phyloP scores from a whole-genome alignment of 202 grass and related monocot species.

The Eragrostis tef region DNA sequence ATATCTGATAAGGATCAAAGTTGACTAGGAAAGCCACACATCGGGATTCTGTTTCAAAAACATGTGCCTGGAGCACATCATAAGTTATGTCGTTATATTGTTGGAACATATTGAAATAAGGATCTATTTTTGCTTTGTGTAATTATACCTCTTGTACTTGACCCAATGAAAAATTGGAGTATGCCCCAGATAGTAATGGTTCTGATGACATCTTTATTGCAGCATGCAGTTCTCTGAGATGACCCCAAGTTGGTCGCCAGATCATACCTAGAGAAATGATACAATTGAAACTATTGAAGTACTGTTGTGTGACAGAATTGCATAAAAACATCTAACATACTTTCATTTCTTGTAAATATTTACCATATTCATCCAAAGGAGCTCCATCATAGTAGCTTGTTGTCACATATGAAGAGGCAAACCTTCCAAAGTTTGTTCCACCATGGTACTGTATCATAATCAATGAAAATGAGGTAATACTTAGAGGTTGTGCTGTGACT shows the following conservation, averaged over 20 bases:
- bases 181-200: slow-evolving; percentile 63
- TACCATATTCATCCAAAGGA: slow-evolving; percentile 94
- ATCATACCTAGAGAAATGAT: slow-evolving; percentile 63
- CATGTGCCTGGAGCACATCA: slow-evolving; percentile 66
- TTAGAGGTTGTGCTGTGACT: slow-evolving; percentile 5
- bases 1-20: slow-evolving; percentile 43
- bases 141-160: slow-evolving; percentile 73
- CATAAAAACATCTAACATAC: not conserved
- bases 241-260: slow-evolving; percentile 87
- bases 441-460: slow-evolving; percentile 78
- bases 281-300: not conserved
- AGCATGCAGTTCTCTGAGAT: slow-evolving; percentile 80
- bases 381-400: slow-evolving; percentile 87
- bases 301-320: not conserved
- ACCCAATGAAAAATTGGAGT: slow-evolving; percentile 67
- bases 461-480: not conserved
- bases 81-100: slow-evolving; percentile 35
- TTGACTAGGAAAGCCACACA: slow-evolving; percentile 87
- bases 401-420: slow-evolving; percentile 74
- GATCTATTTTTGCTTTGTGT: not conserved
- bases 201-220: slow-evolving; percentile 64
- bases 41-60: slow-evolving; percentile 69
- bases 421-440: slow-evolving; percentile 89
- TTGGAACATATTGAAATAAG: slow-evolving; percentile 31
- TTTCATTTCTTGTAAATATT: not conserved